Evolutionary conservation across 2,329 filamentous ascomycete species (phyloP).

Genomic region (Penicillium sp.): DNA sequence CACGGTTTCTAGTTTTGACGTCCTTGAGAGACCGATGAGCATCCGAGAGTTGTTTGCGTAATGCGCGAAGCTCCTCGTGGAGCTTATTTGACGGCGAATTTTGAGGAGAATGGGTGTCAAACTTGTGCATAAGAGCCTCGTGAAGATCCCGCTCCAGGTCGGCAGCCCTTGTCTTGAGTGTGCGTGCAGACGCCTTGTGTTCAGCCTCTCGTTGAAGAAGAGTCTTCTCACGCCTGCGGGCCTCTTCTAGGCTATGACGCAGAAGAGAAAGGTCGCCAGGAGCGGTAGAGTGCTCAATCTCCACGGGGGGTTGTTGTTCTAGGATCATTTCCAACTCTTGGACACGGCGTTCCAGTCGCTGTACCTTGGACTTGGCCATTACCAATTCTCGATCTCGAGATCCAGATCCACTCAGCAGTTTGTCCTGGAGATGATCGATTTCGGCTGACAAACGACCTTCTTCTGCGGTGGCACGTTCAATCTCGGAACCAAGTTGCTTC

Average conservation of each 20-base stretch:
- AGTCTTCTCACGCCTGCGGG: slow-evolving; percentile 61
- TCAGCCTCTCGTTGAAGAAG: slow-evolving; percentile 60
- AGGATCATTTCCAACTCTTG: slow-evolving; percentile 49
- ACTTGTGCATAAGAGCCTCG: slow-evolving; percentile 52
- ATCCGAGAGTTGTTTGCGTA: slow-evolving; percentile 57
- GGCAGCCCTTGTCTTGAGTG: slow-evolving; percentile 58
- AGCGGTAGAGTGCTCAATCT: slow-evolving; percentile 31
- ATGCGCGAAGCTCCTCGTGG: slow-evolving; percentile 51
- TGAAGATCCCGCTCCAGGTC: slow-evolving; percentile 64
- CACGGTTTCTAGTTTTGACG: slow-evolving; percentile 46
- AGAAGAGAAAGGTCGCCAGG: slow-evolving; percentile 53
- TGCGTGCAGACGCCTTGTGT: slow-evolving; percentile 58
- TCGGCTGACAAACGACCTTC: slow-evolving; percentile 54
- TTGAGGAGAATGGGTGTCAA: slow-evolving; percentile 48
- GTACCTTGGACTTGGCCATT: slow-evolving; percentile 55
- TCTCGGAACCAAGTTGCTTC: slow-evolving; percentile 59
- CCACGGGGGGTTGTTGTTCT: slow-evolving; percentile 47
- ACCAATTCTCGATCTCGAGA: slow-evolving; percentile 46
- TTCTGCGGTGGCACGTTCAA: slow-evolving; percentile 60
- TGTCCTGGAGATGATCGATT: slow-evolving; percentile 48
- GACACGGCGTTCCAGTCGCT: slow-evolving; percentile 56
- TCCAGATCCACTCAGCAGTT: slow-evolving; percentile 41
- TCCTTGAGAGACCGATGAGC: slow-evolving; percentile 57
- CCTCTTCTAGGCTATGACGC: slow-evolving; percentile 57
- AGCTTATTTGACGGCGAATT: slow-evolving; percentile 44